Evolutionary conservation across 2,329 filamentous ascomycete genomes (phyloP).

Genomic region (Scedosporium minutisporum): DNA sequence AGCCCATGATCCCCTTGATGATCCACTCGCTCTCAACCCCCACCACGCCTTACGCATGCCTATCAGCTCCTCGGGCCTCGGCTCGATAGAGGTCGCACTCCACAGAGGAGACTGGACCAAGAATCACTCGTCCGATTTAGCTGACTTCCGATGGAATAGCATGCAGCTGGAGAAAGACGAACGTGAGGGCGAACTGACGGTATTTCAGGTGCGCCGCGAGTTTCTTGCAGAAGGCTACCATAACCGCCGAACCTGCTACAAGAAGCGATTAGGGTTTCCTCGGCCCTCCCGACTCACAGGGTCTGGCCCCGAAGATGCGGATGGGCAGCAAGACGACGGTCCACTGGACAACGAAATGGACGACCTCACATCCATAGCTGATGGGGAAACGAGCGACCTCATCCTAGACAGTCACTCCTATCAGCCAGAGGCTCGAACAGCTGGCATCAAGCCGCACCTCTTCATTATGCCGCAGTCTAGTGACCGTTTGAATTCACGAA

Average conservation of each 20-base stretch:
- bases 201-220: constrained; percentile 61
- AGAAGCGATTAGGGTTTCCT: constrained; percentile 37
- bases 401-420: neutral
- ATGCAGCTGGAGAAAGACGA: constrained; percentile 54
- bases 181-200: constrained; percentile 43
- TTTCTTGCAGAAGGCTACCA: constrained; percentile 46
- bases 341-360: neutral
- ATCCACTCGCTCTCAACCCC: constrained; percentile 28
- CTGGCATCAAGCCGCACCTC: neutral
- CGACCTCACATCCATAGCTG: too few species aligned
- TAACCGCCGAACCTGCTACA: constrained; percentile 58
- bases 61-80: constrained; percentile 47
- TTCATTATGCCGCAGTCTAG: constrained; percentile 11
- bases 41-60: constrained; percentile 60
- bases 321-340: neutral
- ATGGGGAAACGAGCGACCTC: neutral
- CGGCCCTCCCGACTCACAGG: neutral
- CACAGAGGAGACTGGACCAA: constrained; percentile 27
- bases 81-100: constrained; percentile 30
- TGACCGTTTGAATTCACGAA: neutral
- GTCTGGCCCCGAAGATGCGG: neutral
- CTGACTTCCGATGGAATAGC: constrained; percentile 66
- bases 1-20: too few species aligned
- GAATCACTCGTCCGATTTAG: constrained; percentile 50
- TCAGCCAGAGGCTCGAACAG: neutral